Evolutionary conservation across 2,329 filamentous ascomycete species (phyloP).

Genomic region (Ophiostoma australiae): DNA sequence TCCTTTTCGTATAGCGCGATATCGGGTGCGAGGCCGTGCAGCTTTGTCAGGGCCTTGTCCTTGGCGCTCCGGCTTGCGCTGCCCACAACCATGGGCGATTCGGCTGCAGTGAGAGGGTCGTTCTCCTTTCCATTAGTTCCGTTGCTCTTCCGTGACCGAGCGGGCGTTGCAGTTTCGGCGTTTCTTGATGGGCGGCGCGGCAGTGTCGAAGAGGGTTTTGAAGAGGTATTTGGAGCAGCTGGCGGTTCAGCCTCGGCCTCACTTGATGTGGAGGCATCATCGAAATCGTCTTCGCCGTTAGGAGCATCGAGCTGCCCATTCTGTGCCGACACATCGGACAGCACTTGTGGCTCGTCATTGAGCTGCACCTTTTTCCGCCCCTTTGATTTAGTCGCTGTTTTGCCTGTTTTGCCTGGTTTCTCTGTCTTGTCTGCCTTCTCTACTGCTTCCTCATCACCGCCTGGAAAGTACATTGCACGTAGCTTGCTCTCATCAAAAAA

Average conservation of each 20-base stretch:
- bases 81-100: slow-evolving; percentile 61
- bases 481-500: slow-evolving; percentile 62
- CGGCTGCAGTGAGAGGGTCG: slow-evolving; percentile 37
- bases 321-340: slow-evolving; percentile 18
- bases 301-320: slow-evolving; percentile 7
- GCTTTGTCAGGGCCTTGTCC: slow-evolving; percentile 68
- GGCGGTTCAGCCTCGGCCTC: slow-evolving; percentile 17
- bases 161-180: slow-evolving; percentile 32
- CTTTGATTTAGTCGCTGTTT: slow-evolving; percentile 31
- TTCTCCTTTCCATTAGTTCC: slow-evolving; percentile 67
- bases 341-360: slow-evolving; percentile 16
- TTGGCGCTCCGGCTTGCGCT: slow-evolving; percentile 83
- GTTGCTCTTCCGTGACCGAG: slow-evolving; percentile 32
- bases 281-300: slow-evolving; percentile 18
- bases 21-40: slow-evolving; percentile 75
- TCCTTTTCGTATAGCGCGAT: slow-evolving; percentile 91
- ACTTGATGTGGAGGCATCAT: slow-evolving; percentile 26
- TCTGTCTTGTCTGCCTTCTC: slow-evolving; percentile 29
- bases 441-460: slow-evolving; percentile 35
- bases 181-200: slow-evolving; percentile 16
- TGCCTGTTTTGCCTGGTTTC: too few species aligned
- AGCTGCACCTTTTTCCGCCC: slow-evolving; percentile 15
- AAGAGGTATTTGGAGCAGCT: not conserved
- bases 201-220: slow-evolving; percentile 15
- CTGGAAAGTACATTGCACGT: slow-evolving; percentile 64